A percentile compares a stretch with the other conserved stretches of the same genome.
These are phyloP conservation scores for Metarhizium album DNA, from an alignment of 2,329 filamentous ascomycete species.

Conservation along the genomic window DNA sequence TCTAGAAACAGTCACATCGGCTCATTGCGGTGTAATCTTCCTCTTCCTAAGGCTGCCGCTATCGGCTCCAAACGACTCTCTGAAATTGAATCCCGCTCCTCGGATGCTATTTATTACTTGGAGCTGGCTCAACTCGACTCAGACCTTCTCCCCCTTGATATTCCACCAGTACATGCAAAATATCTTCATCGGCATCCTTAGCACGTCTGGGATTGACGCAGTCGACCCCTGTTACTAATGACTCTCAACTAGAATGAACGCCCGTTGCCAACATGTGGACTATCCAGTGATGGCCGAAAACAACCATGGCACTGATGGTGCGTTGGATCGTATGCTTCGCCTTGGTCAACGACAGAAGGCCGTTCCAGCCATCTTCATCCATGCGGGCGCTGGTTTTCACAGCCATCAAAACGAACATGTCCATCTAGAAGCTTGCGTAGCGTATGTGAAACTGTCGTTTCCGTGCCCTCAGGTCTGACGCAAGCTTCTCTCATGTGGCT, in stretches of 20 bases:
- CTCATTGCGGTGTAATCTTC: neutral
- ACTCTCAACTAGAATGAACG: constrained; percentile 20
- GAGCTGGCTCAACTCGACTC: constrained; percentile 2
- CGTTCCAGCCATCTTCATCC: constrained; percentile 76
- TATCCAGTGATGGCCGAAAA: constrained; percentile 36
- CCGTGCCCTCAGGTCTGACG: too few relatives aligned
- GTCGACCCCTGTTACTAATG: constrained; percentile 11
- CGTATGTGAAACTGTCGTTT: constrained; percentile 45
- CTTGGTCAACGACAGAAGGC: constrained; percentile 23
- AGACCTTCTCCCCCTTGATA: neutral
- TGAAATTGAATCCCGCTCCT: neutral
- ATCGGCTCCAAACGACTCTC: neutral
- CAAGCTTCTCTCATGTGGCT: neutral
- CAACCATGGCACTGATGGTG: constrained; percentile 31
- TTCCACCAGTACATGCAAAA: neutral
- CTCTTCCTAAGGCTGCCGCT: neutral
- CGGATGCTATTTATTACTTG: constrained; percentile 2
- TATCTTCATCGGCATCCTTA: constrained; percentile 8
- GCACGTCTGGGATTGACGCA: neutral
- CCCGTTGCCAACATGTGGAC: constrained; percentile 8
- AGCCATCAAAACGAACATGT: constrained; percentile 74
- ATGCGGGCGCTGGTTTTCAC: constrained; percentile 92
- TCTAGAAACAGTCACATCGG: neutral
- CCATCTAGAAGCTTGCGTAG: constrained; percentile 77
- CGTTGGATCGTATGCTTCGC: constrained; percentile 28